A percentile compares a stretch with the other conserved stretches of the same genome.
Evolutionary conservation across 202 grass and related monocot genomes (phyloP).

Genomic region (Saccharum hybrid): DNA sequence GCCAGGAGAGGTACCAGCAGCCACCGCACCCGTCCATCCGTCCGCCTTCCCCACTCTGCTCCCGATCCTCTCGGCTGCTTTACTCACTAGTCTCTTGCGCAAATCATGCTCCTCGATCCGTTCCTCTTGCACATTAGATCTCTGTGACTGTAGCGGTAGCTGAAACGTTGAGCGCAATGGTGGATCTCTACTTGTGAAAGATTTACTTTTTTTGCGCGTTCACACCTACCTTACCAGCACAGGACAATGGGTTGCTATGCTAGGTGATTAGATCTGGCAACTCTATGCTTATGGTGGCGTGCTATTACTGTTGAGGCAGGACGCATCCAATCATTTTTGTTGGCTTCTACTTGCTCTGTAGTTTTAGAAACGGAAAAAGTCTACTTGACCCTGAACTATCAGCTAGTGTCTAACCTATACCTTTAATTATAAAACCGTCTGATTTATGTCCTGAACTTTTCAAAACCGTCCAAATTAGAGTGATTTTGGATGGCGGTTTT

Average conservation of each 20-base stretch:
- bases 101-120: not conserved
- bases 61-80: not conserved
- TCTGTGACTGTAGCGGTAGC: not conserved
- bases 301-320: not conserved
- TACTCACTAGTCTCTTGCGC: not conserved
- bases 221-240: constrained; percentile 1
- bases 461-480: too few relatives aligned
- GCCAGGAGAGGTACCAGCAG: constrained; percentile 78
- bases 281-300: not conserved
- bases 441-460: too few relatives aligned
- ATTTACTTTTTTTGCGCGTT: constrained; percentile 18
- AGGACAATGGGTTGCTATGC: constrained; percentile 4
- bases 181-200: not conserved
- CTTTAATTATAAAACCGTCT: too few relatives aligned
- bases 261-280: constrained; percentile 27
- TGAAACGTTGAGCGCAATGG: not conserved
- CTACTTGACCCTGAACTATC: too few relatives aligned
- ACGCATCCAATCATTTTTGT: not conserved
- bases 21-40: not conserved
- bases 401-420: too few relatives aligned
- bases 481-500: too few relatives aligned
- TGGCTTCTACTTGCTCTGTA: not conserved
- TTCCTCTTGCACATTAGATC: constrained; percentile 13
- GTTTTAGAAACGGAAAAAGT: not conserved
- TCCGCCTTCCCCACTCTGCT: not conserved